A percentile compares a stretch with the other conserved stretches of the same genome.
Evolutionary conservation across 108 stramenopile genomes (phyloP).

Genomic region (Pseudonitzschia multistriata): DNA sequence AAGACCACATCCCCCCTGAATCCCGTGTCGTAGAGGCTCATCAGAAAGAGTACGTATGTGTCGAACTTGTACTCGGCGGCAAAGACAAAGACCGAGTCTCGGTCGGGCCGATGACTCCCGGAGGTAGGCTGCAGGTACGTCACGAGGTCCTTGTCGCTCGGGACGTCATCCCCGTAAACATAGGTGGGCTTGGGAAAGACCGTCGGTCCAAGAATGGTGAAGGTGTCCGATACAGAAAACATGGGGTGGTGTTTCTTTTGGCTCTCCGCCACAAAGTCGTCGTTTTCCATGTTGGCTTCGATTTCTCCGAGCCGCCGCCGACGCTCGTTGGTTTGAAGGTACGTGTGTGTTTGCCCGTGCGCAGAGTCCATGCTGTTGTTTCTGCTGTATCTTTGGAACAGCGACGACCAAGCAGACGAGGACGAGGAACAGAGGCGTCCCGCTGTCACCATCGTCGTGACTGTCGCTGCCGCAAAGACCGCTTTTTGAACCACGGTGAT

Average conservation of each 20-base stretch:
- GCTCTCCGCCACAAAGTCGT: background rate
- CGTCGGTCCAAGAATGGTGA: conserved; percentile 18
- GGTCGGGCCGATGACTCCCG: conserved; percentile 39
- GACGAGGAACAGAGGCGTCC: background rate
- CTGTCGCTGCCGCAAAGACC: background rate
- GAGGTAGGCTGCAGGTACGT: conserved; percentile 1
- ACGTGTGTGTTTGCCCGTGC: too few relatives aligned
- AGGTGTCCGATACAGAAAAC: background rate
- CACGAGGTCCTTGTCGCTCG: background rate
- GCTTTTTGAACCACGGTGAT: background rate
- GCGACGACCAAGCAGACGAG: background rate
- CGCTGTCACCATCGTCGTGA: background rate
- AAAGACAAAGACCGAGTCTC: conserved; percentile 39
- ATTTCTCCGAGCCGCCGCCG: too few relatives aligned
- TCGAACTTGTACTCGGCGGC: conserved; percentile 33
- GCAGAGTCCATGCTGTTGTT: background rate
- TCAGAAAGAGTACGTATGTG: conserved; percentile 43
- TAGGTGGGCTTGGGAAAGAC: conserved; percentile 32
- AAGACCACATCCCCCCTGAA: conserved; percentile 60
- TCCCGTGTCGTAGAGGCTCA: conserved; percentile 51
- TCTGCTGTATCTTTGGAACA: background rate
- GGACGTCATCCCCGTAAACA: background rate
- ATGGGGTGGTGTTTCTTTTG: background rate
- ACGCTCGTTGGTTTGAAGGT: too few relatives aligned
- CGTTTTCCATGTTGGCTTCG: background rate